Conservation (phyloP, 768 basidiomycete species). For the Auriculariales sp. region DNA sequence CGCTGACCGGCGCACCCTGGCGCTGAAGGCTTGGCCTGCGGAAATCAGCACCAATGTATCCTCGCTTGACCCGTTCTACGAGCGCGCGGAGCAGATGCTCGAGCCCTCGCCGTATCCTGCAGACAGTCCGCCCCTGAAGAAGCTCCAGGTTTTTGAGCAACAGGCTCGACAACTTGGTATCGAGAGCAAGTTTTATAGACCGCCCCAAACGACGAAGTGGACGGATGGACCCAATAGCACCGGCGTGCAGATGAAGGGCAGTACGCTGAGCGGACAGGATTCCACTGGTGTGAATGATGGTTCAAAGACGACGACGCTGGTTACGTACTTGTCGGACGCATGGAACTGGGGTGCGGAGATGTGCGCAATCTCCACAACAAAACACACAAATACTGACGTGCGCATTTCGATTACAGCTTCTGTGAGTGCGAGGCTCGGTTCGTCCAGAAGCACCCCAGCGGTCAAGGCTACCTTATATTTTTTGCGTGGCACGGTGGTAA, state of each 20-base stretch:
- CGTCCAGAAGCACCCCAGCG: neutral
- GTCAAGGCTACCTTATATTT: neutral
- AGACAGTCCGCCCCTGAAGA: neutral
- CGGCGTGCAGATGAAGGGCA: neutral
- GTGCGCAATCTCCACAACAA: neutral
- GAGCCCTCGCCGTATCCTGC: constrained; percentile 1
- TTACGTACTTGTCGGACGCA: constrained; percentile 2
- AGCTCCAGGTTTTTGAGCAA: constrained; percentile 1
- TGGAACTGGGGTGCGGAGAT: constrained; percentile 1
- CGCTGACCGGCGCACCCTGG: constrained; percentile 1
- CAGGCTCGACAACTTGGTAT: neutral
- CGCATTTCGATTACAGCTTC: constrained; percentile 2
- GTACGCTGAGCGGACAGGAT: constrained; percentile 1
- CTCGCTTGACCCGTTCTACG: neutral
- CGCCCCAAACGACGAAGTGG: neutral
- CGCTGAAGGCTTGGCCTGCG: neutral
- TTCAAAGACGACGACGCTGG: neutral
- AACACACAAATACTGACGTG: neutral
- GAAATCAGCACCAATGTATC: neutral
- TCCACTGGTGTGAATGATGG: constrained; percentile 4
- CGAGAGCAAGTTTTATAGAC: constrained; percentile 1
- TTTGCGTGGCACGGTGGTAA: neutral
- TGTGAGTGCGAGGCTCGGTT: constrained; percentile 4
- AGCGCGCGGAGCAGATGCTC: constrained; percentile 2
- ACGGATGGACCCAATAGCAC: neutral